Percentiles rank a stretch among this genome's conserved stretches.
phyloP scores from a whole-genome alignment of 1,284 basidiomycete species.

The Trichosporon coremiiforme region DNA sequence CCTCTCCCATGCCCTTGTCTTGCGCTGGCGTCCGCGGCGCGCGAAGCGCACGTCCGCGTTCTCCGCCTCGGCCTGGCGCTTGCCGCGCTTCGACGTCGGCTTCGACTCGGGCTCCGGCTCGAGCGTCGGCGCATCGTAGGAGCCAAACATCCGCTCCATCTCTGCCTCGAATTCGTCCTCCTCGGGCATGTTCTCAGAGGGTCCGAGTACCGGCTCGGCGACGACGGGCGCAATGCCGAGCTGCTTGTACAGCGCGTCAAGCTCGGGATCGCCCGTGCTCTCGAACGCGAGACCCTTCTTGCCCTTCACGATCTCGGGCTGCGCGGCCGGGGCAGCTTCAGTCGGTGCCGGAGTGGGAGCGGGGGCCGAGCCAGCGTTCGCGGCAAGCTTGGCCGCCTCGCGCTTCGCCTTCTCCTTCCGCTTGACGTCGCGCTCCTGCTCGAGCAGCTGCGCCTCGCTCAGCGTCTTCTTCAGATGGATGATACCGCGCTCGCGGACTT shows the following conservation, averaged over 20 bases:
- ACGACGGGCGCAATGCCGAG: constrained; percentile 14
- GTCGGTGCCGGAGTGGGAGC: background rate
- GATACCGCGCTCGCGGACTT: constrained; percentile 61
- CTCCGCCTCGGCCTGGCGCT: constrained; percentile 1
- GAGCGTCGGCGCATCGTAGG: background rate
- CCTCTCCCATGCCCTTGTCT: no score
- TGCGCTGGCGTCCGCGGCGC: background rate
- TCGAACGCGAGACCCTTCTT: constrained; percentile 1
- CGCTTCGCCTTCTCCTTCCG: background rate
- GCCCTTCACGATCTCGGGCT: background rate
- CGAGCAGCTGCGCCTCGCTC: constrained; percentile 26
- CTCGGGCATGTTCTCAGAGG: background rate
- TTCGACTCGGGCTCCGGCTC: background rate
- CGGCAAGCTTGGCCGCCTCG: constrained; percentile 2
- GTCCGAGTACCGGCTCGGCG: constrained; percentile 13
- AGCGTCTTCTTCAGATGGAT: constrained; percentile 38
- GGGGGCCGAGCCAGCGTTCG: background rate
- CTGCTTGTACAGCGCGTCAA: constrained; percentile 17
- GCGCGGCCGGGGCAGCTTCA: background rate
- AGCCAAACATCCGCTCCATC: background rate
- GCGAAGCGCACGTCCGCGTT: background rate
- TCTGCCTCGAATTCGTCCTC: background rate
- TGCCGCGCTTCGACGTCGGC: background rate
- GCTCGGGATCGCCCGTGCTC: constrained; percentile 21
- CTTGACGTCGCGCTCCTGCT: constrained; percentile 3